Base-by-base conservation (phyloP, 2,329 filamentous ascomycete genomes). In the Exophiala bonariae region DNA sequence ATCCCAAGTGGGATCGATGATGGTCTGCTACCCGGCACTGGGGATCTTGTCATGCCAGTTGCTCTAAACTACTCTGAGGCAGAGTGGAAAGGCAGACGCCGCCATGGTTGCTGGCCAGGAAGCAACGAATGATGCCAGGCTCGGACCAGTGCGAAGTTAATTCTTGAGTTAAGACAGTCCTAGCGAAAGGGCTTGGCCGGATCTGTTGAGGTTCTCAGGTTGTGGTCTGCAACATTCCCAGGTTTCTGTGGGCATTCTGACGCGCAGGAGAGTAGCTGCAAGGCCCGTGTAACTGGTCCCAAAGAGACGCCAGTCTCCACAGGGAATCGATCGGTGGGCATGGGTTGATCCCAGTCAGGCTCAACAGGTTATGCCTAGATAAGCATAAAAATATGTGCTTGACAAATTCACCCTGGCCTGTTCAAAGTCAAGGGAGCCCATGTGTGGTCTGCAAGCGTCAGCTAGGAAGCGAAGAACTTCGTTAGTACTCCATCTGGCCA, bases 271-370 rank as follows among this genome's bases (percentile, higher is more conserved):
- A 51, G 40, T 30, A 47, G 47, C 33, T 36, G 44, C 34, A 50
- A 41, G 18, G 38, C 19, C 33, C 43, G 39, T 31, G 36, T 41
- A 37, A 19, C 38, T 41, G 32, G 33, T 31, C 17, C 17, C 32
- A 38, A 41, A 49, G n/a, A 26, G 34, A 45, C 41, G 47, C 51
- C 44, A 47, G n/a, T 30, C 45, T 49, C 52, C 52, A 55, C 52
- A 41, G 30, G 48, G n/a, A n/a, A 52, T 55, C 52, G 52, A 55
- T 55, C 52, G 36, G 20, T 44, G 43, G 38, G 22, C 52, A 49
- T 37, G 52, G 52, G 41, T 49, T 8, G 13, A 20, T 42, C 44
- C 36, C n/a, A n/a, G 14, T 32, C 4, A 18, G 41, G 39, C 28
- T 17, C 23, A 35, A 32, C 18, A 34, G 34, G 30, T 16, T 40